These are phyloP conservation scores for Fusarium sp. DNA, from an alignment of 2,329 filamentous ascomycete genomes.

Conservation along the genomic window DNA sequence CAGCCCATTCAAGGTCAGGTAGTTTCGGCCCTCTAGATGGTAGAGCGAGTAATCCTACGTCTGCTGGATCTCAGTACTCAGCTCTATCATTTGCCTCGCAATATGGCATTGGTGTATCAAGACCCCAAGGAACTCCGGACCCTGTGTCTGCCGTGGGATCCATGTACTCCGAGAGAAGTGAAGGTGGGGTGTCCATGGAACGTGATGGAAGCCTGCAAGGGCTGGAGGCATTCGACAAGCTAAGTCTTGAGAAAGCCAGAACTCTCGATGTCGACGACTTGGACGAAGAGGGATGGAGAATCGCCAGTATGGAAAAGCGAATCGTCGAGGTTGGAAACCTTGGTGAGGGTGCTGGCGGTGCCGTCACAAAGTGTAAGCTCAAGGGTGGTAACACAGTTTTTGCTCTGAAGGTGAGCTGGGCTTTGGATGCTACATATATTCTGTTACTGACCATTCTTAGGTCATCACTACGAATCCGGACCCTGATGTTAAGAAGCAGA, in stretches of 20 bases:
- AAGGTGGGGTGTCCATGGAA: constrained; percentile 80
- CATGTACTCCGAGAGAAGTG: constrained; percentile 81
- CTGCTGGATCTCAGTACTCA: constrained; percentile 87
- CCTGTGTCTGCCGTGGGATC: constrained; percentile 89
- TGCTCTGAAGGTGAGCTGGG: constrained; percentile 82
- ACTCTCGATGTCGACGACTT: constrained; percentile 92
- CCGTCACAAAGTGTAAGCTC: constrained; percentile 89
- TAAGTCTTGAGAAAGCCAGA: constrained; percentile 82
- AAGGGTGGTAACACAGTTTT: constrained; percentile 94
- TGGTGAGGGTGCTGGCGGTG: constrained; percentile 94
- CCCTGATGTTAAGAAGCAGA: constrained; percentile 98
- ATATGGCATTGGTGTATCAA: constrained; percentile 71
- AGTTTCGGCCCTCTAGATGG: constrained; percentile 83
- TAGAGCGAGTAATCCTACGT: constrained; percentile 80
- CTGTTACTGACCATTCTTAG: constrained; percentile 57
- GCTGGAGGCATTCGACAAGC: constrained; percentile 79
- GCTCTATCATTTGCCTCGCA: constrained; percentile 81
- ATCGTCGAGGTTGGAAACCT: constrained; percentile 89
- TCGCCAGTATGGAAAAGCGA: constrained; percentile 86
- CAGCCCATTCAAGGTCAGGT: constrained; percentile 80
- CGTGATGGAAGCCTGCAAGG: constrained; percentile 82
- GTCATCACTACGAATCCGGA: constrained; percentile 98
- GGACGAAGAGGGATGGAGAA: constrained; percentile 94
- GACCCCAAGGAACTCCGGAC: constrained; percentile 76
- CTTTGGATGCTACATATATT: constrained; percentile 7